Conservation (phyloP, 768 basidiomycete genomes). For the Stropharia rugosoannulata region DNA sequence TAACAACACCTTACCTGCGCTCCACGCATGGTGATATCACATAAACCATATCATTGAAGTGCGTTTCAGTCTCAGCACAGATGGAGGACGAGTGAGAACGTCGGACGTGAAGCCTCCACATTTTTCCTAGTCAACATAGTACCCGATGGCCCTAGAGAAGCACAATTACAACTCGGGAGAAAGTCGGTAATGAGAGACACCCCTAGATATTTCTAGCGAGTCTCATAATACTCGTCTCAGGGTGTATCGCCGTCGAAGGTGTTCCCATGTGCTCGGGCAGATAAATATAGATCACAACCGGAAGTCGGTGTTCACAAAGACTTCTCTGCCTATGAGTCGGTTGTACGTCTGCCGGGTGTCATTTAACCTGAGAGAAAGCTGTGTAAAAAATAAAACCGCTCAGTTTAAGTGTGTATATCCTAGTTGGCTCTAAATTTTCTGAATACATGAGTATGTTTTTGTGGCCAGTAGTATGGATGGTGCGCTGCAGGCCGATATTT, state of each 20-base stretch:
- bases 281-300: background rate
- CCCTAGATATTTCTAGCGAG: background rate
- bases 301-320: background rate
- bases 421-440: too few relatives aligned
- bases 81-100: too few relatives aligned
- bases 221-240: background rate
- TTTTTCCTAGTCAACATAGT: background rate
- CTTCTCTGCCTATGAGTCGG: too few relatives aligned
- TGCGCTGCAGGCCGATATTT: too few relatives aligned
- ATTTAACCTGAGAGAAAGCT: too few relatives aligned
- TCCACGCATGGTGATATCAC: background rate
- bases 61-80: too few relatives aligned
- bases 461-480: too few relatives aligned
- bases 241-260: background rate
- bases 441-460: too few relatives aligned
- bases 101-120: background rate
- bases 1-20: background rate
- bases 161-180: slow-evolving; percentile 6
- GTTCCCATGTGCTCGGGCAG: background rate
- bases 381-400: too few relatives aligned
- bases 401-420: too few relatives aligned
- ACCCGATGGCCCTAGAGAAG: background rate
- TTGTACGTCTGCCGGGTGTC: too few relatives aligned
- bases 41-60: too few relatives aligned
- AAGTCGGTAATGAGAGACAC: slow-evolving; percentile 11